Percentiles rank a stretch among this genome's conserved stretches.
These are phyloP conservation scores for Penicillium robsamsonii DNA, from an alignment of 495 filamentous ascomycete genomes.

Conservation along the genomic window DNA sequence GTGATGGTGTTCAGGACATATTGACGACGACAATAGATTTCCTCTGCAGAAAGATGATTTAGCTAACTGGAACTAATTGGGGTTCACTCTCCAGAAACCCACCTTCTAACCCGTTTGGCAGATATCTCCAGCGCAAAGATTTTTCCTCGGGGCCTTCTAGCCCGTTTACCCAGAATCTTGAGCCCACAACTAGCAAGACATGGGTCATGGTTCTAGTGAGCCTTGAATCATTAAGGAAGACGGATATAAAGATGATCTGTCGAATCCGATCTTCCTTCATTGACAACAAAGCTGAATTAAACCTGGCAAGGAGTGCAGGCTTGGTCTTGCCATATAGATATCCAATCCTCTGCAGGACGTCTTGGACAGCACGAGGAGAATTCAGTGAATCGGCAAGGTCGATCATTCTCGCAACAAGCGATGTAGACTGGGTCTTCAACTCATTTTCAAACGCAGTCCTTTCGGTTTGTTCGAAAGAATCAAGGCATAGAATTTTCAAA, in stretches of 20 bases:
- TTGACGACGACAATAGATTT: constrained; percentile 67
- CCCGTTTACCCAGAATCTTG: constrained; percentile 55
- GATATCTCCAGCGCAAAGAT: constrained; percentile 64
- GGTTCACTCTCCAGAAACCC: constrained; percentile 13
- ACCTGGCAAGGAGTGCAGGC: constrained; percentile 20
- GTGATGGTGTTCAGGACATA: constrained; percentile 72
- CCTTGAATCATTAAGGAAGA: constrained; percentile 24
- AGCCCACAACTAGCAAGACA: constrained; percentile 65
- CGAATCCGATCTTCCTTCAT: constrained; percentile 43
- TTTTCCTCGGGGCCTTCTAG: constrained; percentile 25
- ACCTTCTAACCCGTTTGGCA: constrained; percentile 75
- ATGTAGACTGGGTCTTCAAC: constrained; percentile 28
- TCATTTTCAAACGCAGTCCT: constrained; percentile 23
- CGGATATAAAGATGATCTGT: constrained; percentile 38
- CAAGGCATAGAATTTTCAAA: constrained; percentile 34
- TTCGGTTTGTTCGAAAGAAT: constrained; percentile 25
- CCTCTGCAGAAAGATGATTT: constrained; percentile 48
- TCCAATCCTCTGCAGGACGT: constrained; percentile 18
- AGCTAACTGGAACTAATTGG: neutral
- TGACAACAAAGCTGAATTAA: constrained; percentile 29
- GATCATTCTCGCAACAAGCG: constrained; percentile 34
- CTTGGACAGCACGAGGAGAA: constrained; percentile 26
- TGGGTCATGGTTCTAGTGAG: constrained; percentile 35
- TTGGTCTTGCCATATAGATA: constrained; percentile 35
- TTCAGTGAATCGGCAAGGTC: constrained; percentile 41